Evolutionary conservation across 2,329 filamentous ascomycete genomes (phyloP).

Genomic region (Claviceps africana): DNA sequence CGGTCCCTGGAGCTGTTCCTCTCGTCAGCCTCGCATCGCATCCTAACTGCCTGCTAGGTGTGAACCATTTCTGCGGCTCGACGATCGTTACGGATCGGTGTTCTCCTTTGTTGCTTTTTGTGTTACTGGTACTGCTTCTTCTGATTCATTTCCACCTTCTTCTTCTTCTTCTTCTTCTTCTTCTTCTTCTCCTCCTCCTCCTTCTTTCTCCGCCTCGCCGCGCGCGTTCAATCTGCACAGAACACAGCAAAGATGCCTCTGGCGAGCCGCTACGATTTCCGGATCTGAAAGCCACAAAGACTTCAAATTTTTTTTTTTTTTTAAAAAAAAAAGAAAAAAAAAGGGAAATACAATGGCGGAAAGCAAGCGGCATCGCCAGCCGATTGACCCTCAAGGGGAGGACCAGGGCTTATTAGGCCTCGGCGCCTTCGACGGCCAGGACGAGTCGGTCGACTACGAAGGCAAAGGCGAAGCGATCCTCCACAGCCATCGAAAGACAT

Average conservation of each 20-base stretch:
- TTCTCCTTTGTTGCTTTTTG: neutral
- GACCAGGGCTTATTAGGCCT: conserved; percentile 16
- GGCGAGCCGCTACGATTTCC: conserved; percentile 2
- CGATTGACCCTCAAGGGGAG: conserved; percentile 18
- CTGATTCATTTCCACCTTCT: too few relatives aligned
- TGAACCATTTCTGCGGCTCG: neutral
- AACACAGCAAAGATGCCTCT: conserved; percentile 7
- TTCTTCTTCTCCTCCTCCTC: neutral
- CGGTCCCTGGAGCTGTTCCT: too few relatives aligned
- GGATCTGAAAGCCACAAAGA: neutral
- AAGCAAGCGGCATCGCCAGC: conserved; percentile 17
- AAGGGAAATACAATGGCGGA: conserved; percentile 16
- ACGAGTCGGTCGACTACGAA: conserved; percentile 12
- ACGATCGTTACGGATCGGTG: neutral
- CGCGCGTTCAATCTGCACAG: neutral
- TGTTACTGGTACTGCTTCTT: too few relatives aligned
- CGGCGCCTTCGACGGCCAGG: conserved; percentile 12
- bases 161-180: neutral
- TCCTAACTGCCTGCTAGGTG: neutral
- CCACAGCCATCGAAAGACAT: conserved; percentile 7
- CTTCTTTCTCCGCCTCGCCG: neutral
- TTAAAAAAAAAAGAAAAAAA: neutral
- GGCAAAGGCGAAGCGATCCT: conserved; percentile 4
- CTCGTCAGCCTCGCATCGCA: too few relatives aligned
- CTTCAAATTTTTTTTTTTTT: too few relatives aligned